Conservation (phyloP, 2,329 filamentous ascomycete species). For the Sporothrix inflata region DNA sequence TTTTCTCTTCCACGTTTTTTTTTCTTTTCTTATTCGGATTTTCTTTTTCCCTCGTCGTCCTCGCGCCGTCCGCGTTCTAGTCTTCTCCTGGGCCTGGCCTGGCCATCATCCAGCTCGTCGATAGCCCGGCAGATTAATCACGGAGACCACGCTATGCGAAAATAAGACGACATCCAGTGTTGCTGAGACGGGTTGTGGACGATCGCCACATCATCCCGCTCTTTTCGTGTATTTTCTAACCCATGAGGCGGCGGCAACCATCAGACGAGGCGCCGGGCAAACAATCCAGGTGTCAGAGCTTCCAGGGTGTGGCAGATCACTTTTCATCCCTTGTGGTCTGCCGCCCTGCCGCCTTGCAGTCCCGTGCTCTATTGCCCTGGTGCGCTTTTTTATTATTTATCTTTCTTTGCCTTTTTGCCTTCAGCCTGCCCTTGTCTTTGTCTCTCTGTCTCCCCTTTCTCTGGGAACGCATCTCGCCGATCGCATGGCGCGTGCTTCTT, state of each 20-base stretch:
- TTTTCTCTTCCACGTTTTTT: background rate
- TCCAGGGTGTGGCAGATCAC: conserved; percentile 13
- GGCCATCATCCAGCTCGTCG: background rate
- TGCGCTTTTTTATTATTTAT: background rate
- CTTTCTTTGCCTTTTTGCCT: background rate
- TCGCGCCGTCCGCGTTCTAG: background rate
- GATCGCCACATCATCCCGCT: conserved; percentile 9
- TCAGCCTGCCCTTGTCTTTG: background rate
- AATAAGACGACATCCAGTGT: conserved; percentile 14
- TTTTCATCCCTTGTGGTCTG: conserved; percentile 4
- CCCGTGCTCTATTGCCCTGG: background rate
- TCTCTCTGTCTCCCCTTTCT: background rate
- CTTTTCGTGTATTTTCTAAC: conserved; percentile 8
- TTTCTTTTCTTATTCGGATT: background rate
- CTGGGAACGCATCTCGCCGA: background rate
- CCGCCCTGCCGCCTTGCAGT: conserved; percentile 10
- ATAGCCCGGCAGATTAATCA: conserved; percentile 19
- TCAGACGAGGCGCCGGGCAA: conserved; percentile 13
- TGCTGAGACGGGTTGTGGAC: conserved; percentile 20
- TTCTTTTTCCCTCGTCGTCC: background rate
- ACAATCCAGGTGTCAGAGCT: conserved; percentile 24
- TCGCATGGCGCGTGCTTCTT: conserved; percentile 19
- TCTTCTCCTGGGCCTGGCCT: background rate
- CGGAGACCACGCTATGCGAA: conserved; percentile 22
- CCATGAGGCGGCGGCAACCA: background rate